A percentile compares a stretch with the other conserved stretches of the same genome.
Conservation (phyloP, 1,284 basidiomycete species). For the Apiotrichum mycotoxinovorans region DNA sequence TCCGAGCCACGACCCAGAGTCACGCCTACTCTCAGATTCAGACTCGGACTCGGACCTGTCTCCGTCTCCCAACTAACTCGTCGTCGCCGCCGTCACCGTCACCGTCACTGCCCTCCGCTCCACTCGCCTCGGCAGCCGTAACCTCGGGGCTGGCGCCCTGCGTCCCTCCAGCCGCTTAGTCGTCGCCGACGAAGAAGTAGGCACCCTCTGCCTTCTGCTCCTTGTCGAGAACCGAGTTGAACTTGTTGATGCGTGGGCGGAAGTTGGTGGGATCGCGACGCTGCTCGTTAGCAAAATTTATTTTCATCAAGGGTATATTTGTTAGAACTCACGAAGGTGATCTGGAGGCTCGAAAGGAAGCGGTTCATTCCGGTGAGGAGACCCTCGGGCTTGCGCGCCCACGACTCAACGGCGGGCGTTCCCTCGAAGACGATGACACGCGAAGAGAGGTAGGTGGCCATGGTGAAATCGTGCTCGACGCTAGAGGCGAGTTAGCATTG, state of each 20-base stretch:
- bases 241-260: constrained; percentile 85
- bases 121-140: no score
- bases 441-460: constrained; percentile 90
- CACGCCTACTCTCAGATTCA: no score
- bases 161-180: constrained; percentile 19
- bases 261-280: constrained; percentile 80
- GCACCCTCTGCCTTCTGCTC: constrained; percentile 62
- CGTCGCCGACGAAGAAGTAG: constrained; percentile 45
- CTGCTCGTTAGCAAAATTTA: no score
- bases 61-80: no score
- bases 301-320: neutral
- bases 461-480: constrained; percentile 34
- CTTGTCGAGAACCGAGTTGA: constrained; percentile 62
- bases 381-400: constrained; percentile 60
- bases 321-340: constrained; percentile 65
- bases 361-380: constrained; percentile 51
- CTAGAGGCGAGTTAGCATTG: neutral
- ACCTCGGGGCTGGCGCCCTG: no score
- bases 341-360: constrained; percentile 86
- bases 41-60: no score
- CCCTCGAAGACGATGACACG: constrained; percentile 95
- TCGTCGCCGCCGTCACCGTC: no score
- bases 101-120: no score
- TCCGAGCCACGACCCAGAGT: no score
- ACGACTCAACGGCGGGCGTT: constrained; percentile 72